Evolutionary conservation across 345 rosid genomes (phyloP).

Genomic region (Carallia brachiata): DNA sequence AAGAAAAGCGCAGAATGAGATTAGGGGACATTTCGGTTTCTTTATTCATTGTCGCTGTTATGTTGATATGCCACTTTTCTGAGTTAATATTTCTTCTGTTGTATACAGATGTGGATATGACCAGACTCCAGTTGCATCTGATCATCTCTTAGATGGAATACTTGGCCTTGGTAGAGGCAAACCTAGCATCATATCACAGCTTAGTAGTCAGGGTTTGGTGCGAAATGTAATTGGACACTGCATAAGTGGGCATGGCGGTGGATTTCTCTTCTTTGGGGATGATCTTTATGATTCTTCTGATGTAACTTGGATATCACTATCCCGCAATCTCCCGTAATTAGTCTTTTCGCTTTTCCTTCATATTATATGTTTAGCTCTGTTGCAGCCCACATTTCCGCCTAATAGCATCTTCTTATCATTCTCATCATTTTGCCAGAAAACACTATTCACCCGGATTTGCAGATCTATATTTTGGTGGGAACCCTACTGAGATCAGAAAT

Average conservation of each 20-base stretch:
- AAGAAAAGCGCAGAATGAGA: not conserved
- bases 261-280: slow-evolving; percentile 82
- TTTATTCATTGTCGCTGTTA: not conserved
- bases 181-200: slow-evolving; percentile 79
- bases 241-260: slow-evolving; percentile 78
- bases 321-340: slow-evolving; percentile 51
- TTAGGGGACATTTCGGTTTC: slow-evolving; percentile 9
- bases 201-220: slow-evolving; percentile 58
- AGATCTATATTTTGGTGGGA: slow-evolving; percentile 63
- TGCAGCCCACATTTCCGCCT: not conserved
- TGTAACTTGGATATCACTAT: slow-evolving; percentile 75
- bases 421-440: slow-evolving; percentile 42
- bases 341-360: not conserved
- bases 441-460: slow-evolving; percentile 79
- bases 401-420: slow-evolving; percentile 6
- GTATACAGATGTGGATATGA: slow-evolving; percentile 81
- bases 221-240: slow-evolving; percentile 84
- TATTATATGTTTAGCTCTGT: slow-evolving; percentile 6
- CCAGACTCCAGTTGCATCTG: slow-evolving; percentile 60
- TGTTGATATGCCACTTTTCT: not conserved
- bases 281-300: slow-evolving; percentile 65
- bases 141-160: slow-evolving; percentile 85
- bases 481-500: slow-evolving; percentile 56
- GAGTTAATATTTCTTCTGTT: not conserved
- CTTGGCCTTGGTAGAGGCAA: slow-evolving; percentile 94